A percentile compares a stretch with the other conserved stretches of the same genome.
phyloP scores from a whole-genome alignment of 1,284 basidiomycete species.

The Rhizoctonia solani region DNA sequence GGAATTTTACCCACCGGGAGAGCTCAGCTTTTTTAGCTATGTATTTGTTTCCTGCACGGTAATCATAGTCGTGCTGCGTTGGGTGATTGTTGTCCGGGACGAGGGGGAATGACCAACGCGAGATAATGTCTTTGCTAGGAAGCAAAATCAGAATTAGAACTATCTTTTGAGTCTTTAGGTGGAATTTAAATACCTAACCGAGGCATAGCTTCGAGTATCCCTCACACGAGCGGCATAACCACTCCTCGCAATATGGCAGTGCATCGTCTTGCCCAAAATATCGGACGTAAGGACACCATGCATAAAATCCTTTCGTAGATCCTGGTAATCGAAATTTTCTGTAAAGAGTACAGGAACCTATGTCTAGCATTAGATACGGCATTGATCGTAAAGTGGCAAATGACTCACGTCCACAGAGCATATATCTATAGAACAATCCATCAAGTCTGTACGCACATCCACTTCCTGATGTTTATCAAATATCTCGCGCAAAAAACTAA shows the following conservation, averaged over 20 bases:
- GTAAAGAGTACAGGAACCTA: constrained; percentile 95
- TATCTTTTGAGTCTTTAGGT: background rate
- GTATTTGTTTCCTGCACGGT: constrained; percentile 84
- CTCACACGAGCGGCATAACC: constrained; percentile 88
- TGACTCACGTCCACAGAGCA: constrained; percentile 82
- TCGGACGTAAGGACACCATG: constrained; percentile 97
- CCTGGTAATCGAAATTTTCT: constrained; percentile 98
- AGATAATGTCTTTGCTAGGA: constrained; percentile 85
- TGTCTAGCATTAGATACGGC: constrained; percentile 10
- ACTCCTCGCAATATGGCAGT: constrained; percentile 82
- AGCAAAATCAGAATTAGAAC: background rate
- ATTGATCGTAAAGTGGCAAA: background rate
- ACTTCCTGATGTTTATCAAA: constrained; percentile 70
- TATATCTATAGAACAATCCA: constrained; percentile 88
- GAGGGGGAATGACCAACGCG: constrained; percentile 92
- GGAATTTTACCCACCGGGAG: constrained; percentile 61
- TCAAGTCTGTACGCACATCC: constrained; percentile 82
- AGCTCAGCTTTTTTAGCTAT: constrained; percentile 75
- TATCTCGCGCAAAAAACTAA: constrained; percentile 70
- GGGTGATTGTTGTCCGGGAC: constrained; percentile 94
- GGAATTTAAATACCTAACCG: constrained; percentile 63
- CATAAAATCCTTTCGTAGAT: constrained; percentile 90
- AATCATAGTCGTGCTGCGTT: constrained; percentile 77
- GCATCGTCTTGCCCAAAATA: constrained; percentile 92
- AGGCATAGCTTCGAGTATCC: constrained; percentile 88